Conservation (phyloP, 257 asterid genomes). For the Rehmannia glutinosa region DNA sequence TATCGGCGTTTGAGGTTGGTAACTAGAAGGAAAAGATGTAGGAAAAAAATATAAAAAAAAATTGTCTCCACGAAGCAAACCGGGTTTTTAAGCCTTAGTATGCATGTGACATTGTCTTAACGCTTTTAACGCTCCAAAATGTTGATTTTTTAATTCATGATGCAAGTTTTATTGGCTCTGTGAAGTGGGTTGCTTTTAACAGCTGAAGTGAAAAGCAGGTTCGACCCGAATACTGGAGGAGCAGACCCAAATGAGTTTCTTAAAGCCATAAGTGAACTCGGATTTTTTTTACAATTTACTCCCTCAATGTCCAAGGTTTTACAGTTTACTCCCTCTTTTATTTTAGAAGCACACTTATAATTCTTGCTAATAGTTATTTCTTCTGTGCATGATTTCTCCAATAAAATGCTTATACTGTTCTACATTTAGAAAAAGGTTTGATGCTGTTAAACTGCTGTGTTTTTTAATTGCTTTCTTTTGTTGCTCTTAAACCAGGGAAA, state of each 20-base stretch:
- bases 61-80: constrained; percentile 70
- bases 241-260: constrained; percentile 62
- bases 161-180: constrained; percentile 10
- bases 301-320: constrained; percentile 56
- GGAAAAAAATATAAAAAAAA: neutral
- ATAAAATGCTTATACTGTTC: constrained; percentile 77
- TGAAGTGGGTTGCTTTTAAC: constrained; percentile 97
- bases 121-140: neutral
- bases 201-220: constrained; percentile 93
- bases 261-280: constrained; percentile 68
- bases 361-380: constrained; percentile 17
- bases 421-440: constrained; percentile 75
- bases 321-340: neutral
- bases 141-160: constrained; percentile 4
- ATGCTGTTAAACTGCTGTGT: neutral
- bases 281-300: constrained; percentile 34
- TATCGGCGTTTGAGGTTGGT: too few species aligned
- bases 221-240: constrained; percentile 84
- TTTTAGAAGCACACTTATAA: neutral
- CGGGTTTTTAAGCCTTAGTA: constrained; percentile 75
- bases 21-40: too few species aligned
- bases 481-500: too few species aligned
- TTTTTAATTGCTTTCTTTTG: too few species aligned
- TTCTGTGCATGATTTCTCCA: constrained; percentile 81
- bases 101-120: neutral